Percentiles rank a stretch among this genome's conserved stretches.
phyloP scores from a whole-genome alignment of 768 basidiomycete species.

The Clitopilus hobsonii region DNA sequence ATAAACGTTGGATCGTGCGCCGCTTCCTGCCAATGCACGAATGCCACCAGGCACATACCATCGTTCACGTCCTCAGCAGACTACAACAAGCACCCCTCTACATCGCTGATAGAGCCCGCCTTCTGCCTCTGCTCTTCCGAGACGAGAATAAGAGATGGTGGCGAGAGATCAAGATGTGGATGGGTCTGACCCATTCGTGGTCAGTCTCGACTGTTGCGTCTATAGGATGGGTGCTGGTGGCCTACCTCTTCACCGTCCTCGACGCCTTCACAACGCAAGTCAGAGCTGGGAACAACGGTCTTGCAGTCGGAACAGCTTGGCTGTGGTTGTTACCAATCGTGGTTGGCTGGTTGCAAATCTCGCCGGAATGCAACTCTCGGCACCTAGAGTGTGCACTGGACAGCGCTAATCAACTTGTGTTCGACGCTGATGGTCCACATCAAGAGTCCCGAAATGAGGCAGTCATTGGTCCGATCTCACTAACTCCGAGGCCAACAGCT shows the following conservation, averaged over 20 bases:
- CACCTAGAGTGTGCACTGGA: constrained; percentile 24
- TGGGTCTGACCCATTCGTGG: constrained; percentile 36
- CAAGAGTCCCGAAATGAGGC: too few species aligned
- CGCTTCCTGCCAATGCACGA: constrained; percentile 15
- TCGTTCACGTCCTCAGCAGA: constrained; percentile 24
- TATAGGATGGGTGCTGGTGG: constrained; percentile 34
- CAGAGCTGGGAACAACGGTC: constrained; percentile 17
- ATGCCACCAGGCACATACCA: constrained; percentile 19
- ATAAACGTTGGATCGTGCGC: constrained; percentile 26
- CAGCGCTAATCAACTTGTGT: constrained; percentile 21
- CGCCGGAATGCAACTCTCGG: constrained; percentile 30
- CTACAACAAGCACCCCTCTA: constrained; percentile 36
- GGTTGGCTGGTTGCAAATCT: constrained; percentile 34
- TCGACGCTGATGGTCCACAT: too few species aligned
- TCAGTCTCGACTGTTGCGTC: constrained; percentile 31
- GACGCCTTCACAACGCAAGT: constrained; percentile 17
- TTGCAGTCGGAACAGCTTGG: constrained; percentile 30
- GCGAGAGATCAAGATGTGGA: constrained; percentile 19
- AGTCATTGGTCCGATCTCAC: not conserved
- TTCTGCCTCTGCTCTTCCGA: constrained; percentile 30
- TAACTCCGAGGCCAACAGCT: not conserved
- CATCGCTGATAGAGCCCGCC: constrained; percentile 16
- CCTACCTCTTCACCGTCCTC: constrained; percentile 30
- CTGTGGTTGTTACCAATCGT: constrained; percentile 39
- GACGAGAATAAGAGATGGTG: constrained; percentile 34